Evolutionary conservation across 78 protist genomes (phyloP).

Genomic region (Bodo saltans): DNA sequence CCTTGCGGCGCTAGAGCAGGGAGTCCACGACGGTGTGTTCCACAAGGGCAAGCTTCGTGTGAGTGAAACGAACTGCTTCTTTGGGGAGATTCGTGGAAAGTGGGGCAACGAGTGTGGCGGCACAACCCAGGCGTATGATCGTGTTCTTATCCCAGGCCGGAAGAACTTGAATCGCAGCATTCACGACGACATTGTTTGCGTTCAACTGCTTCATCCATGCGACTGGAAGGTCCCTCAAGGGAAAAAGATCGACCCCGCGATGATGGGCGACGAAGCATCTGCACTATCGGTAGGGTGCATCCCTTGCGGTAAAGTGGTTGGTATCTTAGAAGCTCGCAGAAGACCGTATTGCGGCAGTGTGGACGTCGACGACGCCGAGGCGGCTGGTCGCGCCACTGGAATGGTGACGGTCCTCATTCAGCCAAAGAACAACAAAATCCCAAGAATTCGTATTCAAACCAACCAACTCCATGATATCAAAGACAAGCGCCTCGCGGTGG

Average conservation of each 20-base stretch:
- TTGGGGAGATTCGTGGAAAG: not conserved
- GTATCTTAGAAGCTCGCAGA: conserved; percentile 8
- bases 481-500: conserved; percentile 48
- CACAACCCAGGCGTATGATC: not conserved
- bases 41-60: not conserved
- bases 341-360: conserved; percentile 30
- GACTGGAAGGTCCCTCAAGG: conserved; percentile 19
- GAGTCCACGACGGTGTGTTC: not conserved
- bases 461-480: conserved; percentile 35
- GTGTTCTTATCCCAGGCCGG: not conserved
- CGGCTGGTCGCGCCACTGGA: not conserved
- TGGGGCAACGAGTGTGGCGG: not conserved
- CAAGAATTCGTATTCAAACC: conserved; percentile 44
- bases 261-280: conserved; percentile 1
- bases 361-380: not conserved
- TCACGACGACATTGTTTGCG: conserved; percentile 43
- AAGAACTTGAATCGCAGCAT: conserved; percentile 32
- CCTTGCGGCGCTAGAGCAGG: not conserved
- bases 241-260: not conserved
- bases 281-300: not conserved
- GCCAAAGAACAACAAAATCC: conserved; percentile 58
- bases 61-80: not conserved
- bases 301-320: conserved; percentile 28
- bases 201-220: not conserved
- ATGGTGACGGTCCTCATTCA: conserved; percentile 23